Evolutionary conservation across 805 yeast genomes (phyloP).

Genomic region (Yamadazyma phyllophila): DNA sequence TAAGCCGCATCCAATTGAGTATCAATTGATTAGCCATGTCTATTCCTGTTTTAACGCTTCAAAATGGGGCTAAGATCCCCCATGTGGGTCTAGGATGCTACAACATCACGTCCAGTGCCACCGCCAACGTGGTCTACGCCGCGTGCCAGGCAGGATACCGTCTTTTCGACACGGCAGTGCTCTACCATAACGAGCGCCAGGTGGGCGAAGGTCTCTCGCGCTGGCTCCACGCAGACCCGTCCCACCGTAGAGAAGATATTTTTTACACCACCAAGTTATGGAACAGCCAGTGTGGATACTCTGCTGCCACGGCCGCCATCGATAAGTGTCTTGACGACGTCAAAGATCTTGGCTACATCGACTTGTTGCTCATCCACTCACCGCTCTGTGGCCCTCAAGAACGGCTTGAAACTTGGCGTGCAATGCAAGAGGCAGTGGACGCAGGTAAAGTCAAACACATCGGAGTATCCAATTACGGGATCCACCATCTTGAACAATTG

Average conservation of each 20-base stretch:
- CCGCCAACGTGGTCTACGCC: conserved; percentile 45
- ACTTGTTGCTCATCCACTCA: conserved; percentile 63
- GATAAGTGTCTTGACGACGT: conserved; percentile 52
- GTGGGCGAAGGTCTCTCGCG: conserved; percentile 60
- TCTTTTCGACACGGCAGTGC: conserved; percentile 74
- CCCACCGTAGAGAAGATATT: conserved; percentile 20
- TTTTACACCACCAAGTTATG: conserved; percentile 69
- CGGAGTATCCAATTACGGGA: conserved; percentile 66
- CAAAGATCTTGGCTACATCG: conserved; percentile 61
- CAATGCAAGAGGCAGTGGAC: conserved; percentile 54
- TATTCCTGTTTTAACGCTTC: conserved; percentile 18
- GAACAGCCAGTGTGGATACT: conserved; percentile 64
- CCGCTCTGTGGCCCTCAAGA: conserved; percentile 44
- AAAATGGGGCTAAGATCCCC: conserved; percentile 38
- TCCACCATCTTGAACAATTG: conserved; percentile 54
- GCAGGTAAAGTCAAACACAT: conserved; percentile 50
- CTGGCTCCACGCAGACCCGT: conserved; percentile 33
- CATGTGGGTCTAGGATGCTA: conserved; percentile 52
- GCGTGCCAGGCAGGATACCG: conserved; percentile 67
- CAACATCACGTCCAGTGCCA: conserved; percentile 33
- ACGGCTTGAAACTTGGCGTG: conserved; percentile 52
- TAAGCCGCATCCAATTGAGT: not conserved
- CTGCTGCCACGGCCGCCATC: conserved; percentile 57
- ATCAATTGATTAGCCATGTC: not conserved
- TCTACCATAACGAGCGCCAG: conserved; percentile 64